Percentiles rank a stretch among this genome's conserved stretches.
These are phyloP conservation scores for Sextonia rubra DNA, from an alignment of 164 flowering plant species.

Conservation along the genomic window DNA sequence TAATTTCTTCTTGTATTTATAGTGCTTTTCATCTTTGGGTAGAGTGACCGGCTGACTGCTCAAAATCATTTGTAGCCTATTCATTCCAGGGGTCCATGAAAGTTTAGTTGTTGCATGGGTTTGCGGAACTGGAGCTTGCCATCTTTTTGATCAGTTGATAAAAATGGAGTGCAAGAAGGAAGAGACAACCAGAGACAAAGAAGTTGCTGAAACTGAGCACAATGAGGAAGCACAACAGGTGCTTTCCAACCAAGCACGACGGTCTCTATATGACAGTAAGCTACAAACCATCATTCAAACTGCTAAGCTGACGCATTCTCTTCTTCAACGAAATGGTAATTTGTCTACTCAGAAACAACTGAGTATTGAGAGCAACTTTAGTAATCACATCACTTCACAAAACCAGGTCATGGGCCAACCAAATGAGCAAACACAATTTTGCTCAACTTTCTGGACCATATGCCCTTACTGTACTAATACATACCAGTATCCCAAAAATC, in stretches of 20 bases:
- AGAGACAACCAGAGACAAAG: conserved; percentile 73
- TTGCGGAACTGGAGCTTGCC: not conserved
- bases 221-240: conserved; percentile 72
- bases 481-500: conserved; percentile 27
- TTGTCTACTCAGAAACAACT: conserved; percentile 17
- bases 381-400: conserved; percentile 10
- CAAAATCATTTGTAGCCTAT: too few relatives aligned
- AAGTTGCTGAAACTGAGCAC: conserved; percentile 64
- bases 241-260: conserved; percentile 44
- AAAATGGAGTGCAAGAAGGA: conserved; percentile 88
- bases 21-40: too few relatives aligned
- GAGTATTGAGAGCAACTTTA: conserved; percentile 14
- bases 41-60: too few relatives aligned
- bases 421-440: conserved; percentile 18
- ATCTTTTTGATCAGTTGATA: not conserved
- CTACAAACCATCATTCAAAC: conserved; percentile 12
- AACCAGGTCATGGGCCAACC: conserved; percentile 16
- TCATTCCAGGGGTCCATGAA: too few relatives aligned
- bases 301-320: not conserved
- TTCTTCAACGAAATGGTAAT: conserved; percentile 3
- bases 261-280: conserved; percentile 45
- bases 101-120: too few relatives aligned
- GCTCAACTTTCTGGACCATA: conserved; percentile 32
- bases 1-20: too few relatives aligned
- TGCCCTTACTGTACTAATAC: conserved; percentile 30